Base-by-base conservation (phyloP, 768 basidiomycete species). In the Kwoniella newhampshirensis region DNA sequence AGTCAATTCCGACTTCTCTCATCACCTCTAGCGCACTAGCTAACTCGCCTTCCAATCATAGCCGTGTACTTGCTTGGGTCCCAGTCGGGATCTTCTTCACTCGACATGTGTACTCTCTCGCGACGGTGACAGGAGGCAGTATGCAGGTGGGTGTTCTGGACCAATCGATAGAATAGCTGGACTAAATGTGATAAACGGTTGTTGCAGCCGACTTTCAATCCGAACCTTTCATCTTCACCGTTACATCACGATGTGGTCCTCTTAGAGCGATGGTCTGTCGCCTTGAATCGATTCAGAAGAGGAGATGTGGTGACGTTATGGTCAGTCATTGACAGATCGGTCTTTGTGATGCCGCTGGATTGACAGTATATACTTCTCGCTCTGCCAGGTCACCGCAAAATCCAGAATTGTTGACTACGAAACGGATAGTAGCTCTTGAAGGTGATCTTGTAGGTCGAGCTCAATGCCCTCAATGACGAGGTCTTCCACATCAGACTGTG, bases 141-240 rank as follows among this genome's bases (percentile, higher is more conserved):
- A 76, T 76, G 75, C 70, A 74, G 62, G 72, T 74, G 25, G 40
- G 70, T 54, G 44, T 11, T 1, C 3, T 35, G n/a, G n/a, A n/a
- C n/a, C n/a, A n/a, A n/a, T n/a, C n/a, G n/a, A n/a, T n/a, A n/a
- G n/a, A n/a, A n/a, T n/a, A n/a, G n/a, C n/a, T n/a, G n/a, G n/a
- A n/a, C n/a, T n/a, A n/a, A n/a, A n/a, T n/a, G n/a, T n/a, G 15
- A 46, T 9, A 46, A 7, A 11, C n/a, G 13, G 26, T 28, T 23
- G 21, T 32, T 9, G 4, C 56, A 78, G 73, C 77, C 77, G 9
- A 77, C 77, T 3, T 75, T 78, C 55, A 78, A 78, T 52, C 77
- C 77, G 1, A 59, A 70, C 25, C 55, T 68, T 12, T 54, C 64
- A 1, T 48, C 57, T 4, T 48, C 60, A n/a, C 71, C 71, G 3